Conservation (phyloP, 345 rosid genomes). For the Dipteronia sinensis region DNA sequence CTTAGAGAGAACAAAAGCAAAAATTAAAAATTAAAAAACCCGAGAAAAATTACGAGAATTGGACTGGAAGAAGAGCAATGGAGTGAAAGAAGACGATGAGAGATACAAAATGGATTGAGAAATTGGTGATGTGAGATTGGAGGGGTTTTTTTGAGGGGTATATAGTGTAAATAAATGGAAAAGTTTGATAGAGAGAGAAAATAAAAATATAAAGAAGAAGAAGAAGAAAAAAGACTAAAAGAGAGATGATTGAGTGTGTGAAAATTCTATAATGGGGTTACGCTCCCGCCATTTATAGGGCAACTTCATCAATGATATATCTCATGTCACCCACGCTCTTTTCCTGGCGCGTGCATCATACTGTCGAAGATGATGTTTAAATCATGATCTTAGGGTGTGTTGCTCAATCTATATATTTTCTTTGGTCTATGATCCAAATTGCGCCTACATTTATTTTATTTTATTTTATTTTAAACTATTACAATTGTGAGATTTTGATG, state of each 20-base stretch:
- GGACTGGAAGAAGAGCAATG: constrained; percentile 7
- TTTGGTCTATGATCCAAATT: too few relatives aligned
- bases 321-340: constrained; percentile 18
- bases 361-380: not conserved
- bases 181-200: constrained; percentile 26
- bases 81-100: constrained; percentile 1
- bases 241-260: constrained; percentile 36
- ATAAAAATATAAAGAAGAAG: not conserved
- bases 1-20: not conserved
- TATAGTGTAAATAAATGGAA: constrained; percentile 27
- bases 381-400: too few relatives aligned
- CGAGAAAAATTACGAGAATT: constrained; percentile 27
- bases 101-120: constrained; percentile 4
- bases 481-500: too few relatives aligned
- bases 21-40: constrained; percentile 15
- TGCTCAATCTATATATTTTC: too few relatives aligned
- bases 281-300: constrained; percentile 54
- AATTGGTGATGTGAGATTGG: constrained; percentile 27
- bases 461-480: too few relatives aligned
- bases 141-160: constrained; percentile 32
- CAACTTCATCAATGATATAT: not conserved
- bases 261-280: not conserved
- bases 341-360: constrained; percentile 9
- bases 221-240: constrained; percentile 13
- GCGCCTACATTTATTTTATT: too few relatives aligned